Conservation (phyloP, 2,329 filamentous ascomycete genomes). For the Talaromyces funiculosus region DNA sequence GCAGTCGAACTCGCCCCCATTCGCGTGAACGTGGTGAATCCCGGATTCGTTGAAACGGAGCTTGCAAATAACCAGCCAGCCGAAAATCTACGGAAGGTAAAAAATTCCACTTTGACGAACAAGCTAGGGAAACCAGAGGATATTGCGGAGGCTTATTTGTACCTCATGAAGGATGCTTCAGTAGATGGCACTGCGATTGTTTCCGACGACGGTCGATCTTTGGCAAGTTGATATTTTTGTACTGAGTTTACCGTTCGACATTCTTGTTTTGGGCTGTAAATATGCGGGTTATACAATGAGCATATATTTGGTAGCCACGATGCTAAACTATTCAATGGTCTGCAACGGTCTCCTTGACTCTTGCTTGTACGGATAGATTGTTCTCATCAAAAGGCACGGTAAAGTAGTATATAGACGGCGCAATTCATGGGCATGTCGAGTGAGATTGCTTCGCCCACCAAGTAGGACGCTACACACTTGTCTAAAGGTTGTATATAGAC, state of each 20-base stretch:
- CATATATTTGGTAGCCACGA: not conserved
- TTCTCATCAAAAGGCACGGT: not conserved
- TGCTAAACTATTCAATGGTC: not conserved
- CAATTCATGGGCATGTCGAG: not conserved
- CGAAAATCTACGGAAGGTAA: conserved; percentile 9
- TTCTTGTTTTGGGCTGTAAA: not conserved
- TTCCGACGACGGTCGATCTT: conserved; percentile 29
- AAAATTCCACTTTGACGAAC: conserved; percentile 24
- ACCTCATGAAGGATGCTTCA: conserved; percentile 32
- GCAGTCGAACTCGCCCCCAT: conserved; percentile 60
- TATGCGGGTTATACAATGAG: not conserved
- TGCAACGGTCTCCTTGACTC: no score
- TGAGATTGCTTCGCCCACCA: not conserved
- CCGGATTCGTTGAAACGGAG: conserved; percentile 50
- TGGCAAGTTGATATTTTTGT: not conserved
- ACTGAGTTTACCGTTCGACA: not conserved
- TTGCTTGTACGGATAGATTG: no score
- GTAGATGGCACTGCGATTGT: conserved; percentile 37
- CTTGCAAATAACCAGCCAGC: conserved; percentile 17
- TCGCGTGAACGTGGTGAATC: conserved; percentile 57
- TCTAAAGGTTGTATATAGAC: not conserved
- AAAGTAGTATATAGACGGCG: not conserved
- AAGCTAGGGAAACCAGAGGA: conserved; percentile 38
- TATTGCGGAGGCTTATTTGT: conserved; percentile 46
- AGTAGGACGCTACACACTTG: not conserved